Evolutionary conservation across 31 red algal species (phyloP).

Genomic region (Odonthalia washingtoniensis): DNA sequence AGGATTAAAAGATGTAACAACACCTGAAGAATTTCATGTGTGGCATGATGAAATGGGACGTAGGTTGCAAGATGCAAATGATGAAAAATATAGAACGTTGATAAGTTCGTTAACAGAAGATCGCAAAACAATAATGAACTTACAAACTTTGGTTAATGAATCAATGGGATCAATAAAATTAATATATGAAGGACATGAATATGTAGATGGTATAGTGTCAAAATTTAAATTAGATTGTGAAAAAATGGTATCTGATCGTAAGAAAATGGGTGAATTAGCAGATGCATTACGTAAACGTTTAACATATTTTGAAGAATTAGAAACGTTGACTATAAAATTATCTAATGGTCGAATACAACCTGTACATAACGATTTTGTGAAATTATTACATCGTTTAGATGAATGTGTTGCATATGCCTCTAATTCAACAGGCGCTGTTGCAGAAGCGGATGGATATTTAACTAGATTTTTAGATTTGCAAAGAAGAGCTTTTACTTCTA

Average conservation of each 20-base stretch:
- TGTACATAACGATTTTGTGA: conserved; percentile 69
- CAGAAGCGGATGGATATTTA: conserved; percentile 86
- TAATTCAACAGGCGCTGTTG: conserved; percentile 74
- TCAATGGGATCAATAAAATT: conserved; percentile 35
- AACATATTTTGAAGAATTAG: conserved; percentile 86
- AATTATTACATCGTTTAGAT: conserved; percentile 76
- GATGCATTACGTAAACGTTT: conserved; percentile 73
- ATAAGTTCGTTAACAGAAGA: conserved; percentile 38
- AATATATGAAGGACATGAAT: conserved; percentile 35
- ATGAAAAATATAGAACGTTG: conserved; percentile 59
- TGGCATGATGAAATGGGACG: conserved; percentile 80
- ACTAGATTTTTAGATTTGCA: conserved; percentile 82
- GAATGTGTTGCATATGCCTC: conserved; percentile 88
- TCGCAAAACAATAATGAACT: conserved; percentile 27
- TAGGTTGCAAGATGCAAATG: conserved; percentile 70
- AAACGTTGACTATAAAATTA: conserved; percentile 67
- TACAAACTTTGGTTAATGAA: conserved; percentile 27
- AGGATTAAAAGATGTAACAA: conserved; percentile 49
- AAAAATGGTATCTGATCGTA: conserved; percentile 68
- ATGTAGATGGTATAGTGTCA: conserved; percentile 41
- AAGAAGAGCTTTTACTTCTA: conserved; percentile 63
- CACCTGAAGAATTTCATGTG: conserved; percentile 59
- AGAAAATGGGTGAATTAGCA: conserved; percentile 68
- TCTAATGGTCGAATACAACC: conserved; percentile 57
- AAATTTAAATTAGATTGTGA: conserved; percentile 67